Conservation (phyloP, 2,329 filamentous ascomycete genomes). For the Dactylellina haptotyla region DNA sequence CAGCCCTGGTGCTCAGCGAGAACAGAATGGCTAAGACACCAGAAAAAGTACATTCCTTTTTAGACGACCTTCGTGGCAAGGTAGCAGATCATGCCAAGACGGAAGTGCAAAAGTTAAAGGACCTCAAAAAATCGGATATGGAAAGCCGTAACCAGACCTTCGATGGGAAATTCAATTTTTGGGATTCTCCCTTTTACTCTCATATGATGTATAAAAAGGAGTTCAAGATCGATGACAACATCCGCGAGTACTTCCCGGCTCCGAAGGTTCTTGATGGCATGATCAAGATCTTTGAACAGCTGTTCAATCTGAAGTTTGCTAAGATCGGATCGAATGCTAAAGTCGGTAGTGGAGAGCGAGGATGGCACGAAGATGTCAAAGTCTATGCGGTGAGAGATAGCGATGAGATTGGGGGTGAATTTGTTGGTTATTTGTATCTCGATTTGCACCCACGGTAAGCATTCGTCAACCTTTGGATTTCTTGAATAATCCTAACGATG, state of each 20-base stretch:
- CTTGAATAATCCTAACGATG: not conserved
- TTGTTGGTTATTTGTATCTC: slow-evolving; percentile 84
- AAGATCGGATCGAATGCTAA: slow-evolving; percentile 75
- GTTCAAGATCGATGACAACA: slow-evolving; percentile 80
- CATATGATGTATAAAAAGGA: slow-evolving; percentile 82
- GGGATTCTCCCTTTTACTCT: slow-evolving; percentile 83
- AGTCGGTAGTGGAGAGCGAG: slow-evolving; percentile 70
- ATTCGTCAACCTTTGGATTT: not conserved
- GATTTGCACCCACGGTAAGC: slow-evolving; percentile 74
- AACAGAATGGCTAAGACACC: slow-evolving; percentile 81
- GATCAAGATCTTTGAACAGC: slow-evolving; percentile 83
- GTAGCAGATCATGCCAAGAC: slow-evolving; percentile 75
- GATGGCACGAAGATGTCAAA: slow-evolving; percentile 84
- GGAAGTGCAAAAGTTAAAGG: slow-evolving; percentile 75
- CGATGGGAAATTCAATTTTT: slow-evolving; percentile 80
- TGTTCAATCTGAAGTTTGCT: slow-evolving; percentile 82
- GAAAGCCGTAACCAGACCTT: slow-evolving; percentile 67
- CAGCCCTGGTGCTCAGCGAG: no score
- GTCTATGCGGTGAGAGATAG: slow-evolving; percentile 86
- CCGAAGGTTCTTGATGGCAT: slow-evolving; percentile 78
- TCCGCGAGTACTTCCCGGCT: slow-evolving; percentile 85
- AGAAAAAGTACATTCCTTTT: slow-evolving; percentile 76
- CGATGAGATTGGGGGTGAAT: slow-evolving; percentile 73
- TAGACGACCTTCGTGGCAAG: slow-evolving; percentile 74
- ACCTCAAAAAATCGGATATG: slow-evolving; percentile 77